Evolutionary conservation across 78 protist species (phyloP).

Genomic region (Bodo saltans): DNA sequence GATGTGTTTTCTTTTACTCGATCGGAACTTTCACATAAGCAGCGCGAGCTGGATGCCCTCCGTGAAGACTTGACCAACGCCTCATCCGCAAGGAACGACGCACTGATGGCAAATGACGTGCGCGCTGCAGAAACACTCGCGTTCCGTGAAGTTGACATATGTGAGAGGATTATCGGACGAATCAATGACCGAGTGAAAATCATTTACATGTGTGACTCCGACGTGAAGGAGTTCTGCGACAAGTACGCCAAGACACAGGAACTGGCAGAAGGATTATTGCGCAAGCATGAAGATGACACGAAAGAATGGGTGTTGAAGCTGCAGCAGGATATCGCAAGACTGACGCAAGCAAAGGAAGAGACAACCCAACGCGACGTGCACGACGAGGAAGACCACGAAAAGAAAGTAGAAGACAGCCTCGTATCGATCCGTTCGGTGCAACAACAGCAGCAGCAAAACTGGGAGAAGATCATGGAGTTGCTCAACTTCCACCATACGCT

Average conservation of each 20-base stretch:
- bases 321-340: not conserved
- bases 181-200: not conserved
- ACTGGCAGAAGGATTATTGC: not conserved
- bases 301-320: not conserved
- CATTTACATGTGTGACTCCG: not conserved
- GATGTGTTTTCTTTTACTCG: no score
- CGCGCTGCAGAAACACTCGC: not conserved
- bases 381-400: not conserved
- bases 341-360: not conserved
- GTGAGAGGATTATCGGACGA: not conserved
- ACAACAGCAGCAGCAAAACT: not conserved
- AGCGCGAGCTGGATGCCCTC: no score
- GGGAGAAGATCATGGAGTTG: not conserved
- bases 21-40: no score
- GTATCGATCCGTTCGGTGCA: not conserved
- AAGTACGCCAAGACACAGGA: not conserved
- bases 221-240: not conserved
- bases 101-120: not conserved
- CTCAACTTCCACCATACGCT: not conserved
- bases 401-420: not conserved
- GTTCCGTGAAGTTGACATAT: not conserved
- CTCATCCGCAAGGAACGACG: not conserved
- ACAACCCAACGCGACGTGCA: not conserved
- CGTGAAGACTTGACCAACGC: no score
- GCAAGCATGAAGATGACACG: not conserved